phyloP scores from a whole-genome alignment of 768 basidiomycete genomes.

The Tremella fuciformis region DNA sequence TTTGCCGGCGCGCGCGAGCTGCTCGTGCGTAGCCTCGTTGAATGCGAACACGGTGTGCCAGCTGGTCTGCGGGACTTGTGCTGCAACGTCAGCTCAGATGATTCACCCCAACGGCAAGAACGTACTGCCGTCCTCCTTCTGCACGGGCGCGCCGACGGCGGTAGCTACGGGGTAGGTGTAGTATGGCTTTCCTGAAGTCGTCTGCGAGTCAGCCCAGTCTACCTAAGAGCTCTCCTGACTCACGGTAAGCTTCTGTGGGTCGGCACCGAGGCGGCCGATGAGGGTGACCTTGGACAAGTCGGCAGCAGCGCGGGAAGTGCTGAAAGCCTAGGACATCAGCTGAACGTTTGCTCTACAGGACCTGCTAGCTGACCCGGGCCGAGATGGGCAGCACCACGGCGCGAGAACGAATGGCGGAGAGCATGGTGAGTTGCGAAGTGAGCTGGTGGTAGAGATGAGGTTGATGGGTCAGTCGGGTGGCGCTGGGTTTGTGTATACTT shows the following conservation, averaged over 20 bases:
- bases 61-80: slow-evolving; percentile 17
- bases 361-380: not conserved
- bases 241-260: slow-evolving; percentile 29
- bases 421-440: not conserved
- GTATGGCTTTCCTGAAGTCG: slow-evolving; percentile 33
- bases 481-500: not conserved
- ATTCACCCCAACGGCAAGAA: not conserved
- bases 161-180: slow-evolving; percentile 42
- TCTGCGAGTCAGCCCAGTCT: slow-evolving; percentile 11
- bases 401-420: slow-evolving; percentile 1
- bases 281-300: slow-evolving; percentile 36
- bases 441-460: too few relatives aligned
- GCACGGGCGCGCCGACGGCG: slow-evolving; percentile 11
- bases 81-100: slow-evolving; percentile 5
- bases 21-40: slow-evolving; percentile 27
- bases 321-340: slow-evolving; percentile 25
- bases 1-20: slow-evolving; percentile 25
- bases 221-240: slow-evolving; percentile 5
- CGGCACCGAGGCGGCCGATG: slow-evolving; percentile 35
- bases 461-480: too few relatives aligned
- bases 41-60: slow-evolving; percentile 44
- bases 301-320: slow-evolving; percentile 13
- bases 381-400: not conserved
- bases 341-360: not conserved
- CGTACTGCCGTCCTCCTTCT: slow-evolving; percentile 11